Evolutionary conservation across 2,329 filamentous ascomycete species (phyloP), one percentile per base, ranked within the genome.

Genomic region (Apiospora hydei): DNA sequence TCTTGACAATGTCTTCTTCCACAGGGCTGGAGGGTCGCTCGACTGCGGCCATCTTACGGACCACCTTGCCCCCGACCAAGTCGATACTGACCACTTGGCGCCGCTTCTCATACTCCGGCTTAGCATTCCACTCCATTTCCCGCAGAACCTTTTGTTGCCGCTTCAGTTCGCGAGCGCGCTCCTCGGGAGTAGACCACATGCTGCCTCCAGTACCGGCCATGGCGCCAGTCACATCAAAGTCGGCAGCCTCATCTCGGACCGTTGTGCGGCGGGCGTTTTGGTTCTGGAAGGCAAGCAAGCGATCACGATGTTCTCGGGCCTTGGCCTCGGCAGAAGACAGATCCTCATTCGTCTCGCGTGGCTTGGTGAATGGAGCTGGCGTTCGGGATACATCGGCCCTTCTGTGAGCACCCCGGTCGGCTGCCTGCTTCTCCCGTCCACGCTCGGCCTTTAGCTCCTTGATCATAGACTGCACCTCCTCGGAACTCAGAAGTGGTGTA

Each of bases 51-150:
- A 94, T 94, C 76, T 89, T 89, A 73, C 89, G 90, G 5, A 96
- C 91, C 3, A 97, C 90, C 77, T 92, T 95, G 24, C 92, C 92
- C 0, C 92, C 92, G 11, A 91, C 91, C 0, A 98, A 84, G 80
- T 98, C 94, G 73, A 98, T 93, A 78, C 93, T 96, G 75, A 97
- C 89, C 0, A 98, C 92, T 73, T 96, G 92, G 77, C 89, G 90
- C 72, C 94, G 88, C 87, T 96, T 97, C 84, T 98, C 95, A 82
- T 95, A 98, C 74, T 97, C 95, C 0, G 95, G 94, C 69, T 89
- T 86, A 4, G 93, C 91, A 76, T 93, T 93, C 91, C 95, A 97
- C 78, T 97, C 94, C 86, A 96, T 91, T 82, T 97, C 94, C 6
- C 94, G 86, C 76, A 97, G 83, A 4, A 95, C 85, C 80, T 93